Conservation (phyloP, 2,329 filamentous ascomycete species). For the Diaporthe citri region DNA sequence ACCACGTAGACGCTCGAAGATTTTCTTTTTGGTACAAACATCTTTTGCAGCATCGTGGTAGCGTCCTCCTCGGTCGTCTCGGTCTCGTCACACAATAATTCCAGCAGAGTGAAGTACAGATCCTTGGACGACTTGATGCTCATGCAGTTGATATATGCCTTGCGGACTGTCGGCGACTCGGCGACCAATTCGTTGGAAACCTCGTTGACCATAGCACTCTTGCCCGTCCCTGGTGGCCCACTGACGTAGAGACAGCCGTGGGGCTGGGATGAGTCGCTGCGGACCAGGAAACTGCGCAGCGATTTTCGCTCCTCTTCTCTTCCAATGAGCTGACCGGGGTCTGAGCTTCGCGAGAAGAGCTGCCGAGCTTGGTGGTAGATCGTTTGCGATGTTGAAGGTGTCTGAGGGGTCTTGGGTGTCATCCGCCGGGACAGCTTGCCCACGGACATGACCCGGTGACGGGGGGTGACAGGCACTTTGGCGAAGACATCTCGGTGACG, state of each 20-base stretch:
- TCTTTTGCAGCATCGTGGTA: constrained; percentile 73
- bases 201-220: constrained; percentile 92
- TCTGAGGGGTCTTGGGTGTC: constrained; percentile 81
- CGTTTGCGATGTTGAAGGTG: constrained; percentile 77
- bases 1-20: constrained; percentile 78
- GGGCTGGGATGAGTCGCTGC: constrained; percentile 68
- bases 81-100: constrained; percentile 72
- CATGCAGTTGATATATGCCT: constrained; percentile 95
- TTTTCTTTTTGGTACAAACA: constrained; percentile 76
- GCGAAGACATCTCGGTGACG: constrained; percentile 84
- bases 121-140: constrained; percentile 91
- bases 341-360: constrained; percentile 84
- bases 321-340: constrained; percentile 81
- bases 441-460: constrained; percentile 83
- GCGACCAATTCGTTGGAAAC: constrained; percentile 73
- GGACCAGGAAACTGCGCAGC: constrained; percentile 76
- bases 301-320: constrained; percentile 77
- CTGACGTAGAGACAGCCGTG: constrained; percentile 94
- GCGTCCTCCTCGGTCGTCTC: constrained; percentile 76
- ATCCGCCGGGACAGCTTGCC: constrained; percentile 82
- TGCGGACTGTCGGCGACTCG: constrained; percentile 66
- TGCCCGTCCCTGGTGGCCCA: constrained; percentile 94
- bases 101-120: constrained; percentile 83
- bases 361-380: constrained; percentile 91
- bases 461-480: constrained; percentile 80